phyloP scores from a whole-genome alignment of 2,329 filamentous ascomycete species.

The Alternaria novae-zelandiae region DNA sequence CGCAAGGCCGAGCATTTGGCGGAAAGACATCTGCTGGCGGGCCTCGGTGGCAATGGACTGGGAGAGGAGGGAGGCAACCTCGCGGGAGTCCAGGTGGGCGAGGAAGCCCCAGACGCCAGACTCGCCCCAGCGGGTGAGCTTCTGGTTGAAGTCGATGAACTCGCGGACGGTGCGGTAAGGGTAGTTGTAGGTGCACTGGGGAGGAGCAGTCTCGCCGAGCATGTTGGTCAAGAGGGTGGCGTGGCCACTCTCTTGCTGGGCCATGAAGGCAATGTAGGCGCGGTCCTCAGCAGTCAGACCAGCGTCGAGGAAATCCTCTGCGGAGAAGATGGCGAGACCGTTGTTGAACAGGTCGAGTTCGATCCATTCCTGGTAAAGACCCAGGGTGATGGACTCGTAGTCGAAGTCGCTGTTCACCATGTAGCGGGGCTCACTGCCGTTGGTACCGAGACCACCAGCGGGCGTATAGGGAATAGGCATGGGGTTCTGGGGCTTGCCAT shows the following conservation, averaged over 20 bases:
- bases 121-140: slow-evolving; percentile 82
- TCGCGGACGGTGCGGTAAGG: slow-evolving; percentile 76
- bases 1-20: slow-evolving; percentile 79
- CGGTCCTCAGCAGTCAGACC: slow-evolving; percentile 74
- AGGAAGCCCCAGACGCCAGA: slow-evolving; percentile 82
- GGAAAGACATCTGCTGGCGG: slow-evolving; percentile 83
- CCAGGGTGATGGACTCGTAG: slow-evolving; percentile 76
- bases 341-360: slow-evolving; percentile 84
- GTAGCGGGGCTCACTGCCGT: slow-evolving; percentile 77
- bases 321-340: slow-evolving; percentile 72
- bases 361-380: slow-evolving; percentile 83
- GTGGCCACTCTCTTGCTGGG: slow-evolving; percentile 77
- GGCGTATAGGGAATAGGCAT: slow-evolving; percentile 76
- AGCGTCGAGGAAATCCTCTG: slow-evolving; percentile 70
- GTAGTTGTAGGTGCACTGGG: slow-evolving; percentile 83
- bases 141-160: slow-evolving; percentile 84
- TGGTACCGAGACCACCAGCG: slow-evolving; percentile 74
- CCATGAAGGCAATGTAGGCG: slow-evolving; percentile 77
- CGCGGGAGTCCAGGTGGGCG: slow-evolving; percentile 76
- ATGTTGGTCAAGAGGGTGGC: slow-evolving; percentile 79
- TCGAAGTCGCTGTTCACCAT: slow-evolving; percentile 82
- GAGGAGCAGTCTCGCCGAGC: slow-evolving; percentile 72
- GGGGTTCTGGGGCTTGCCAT: slow-evolving; percentile 71
- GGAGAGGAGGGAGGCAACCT: slow-evolving; percentile 73
- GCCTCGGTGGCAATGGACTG: slow-evolving; percentile 81